Evolutionary conservation across 257 asterid species (phyloP), one percentile per base, ranked within the genome.

Genomic region (Cinchona pubescens): DNA sequence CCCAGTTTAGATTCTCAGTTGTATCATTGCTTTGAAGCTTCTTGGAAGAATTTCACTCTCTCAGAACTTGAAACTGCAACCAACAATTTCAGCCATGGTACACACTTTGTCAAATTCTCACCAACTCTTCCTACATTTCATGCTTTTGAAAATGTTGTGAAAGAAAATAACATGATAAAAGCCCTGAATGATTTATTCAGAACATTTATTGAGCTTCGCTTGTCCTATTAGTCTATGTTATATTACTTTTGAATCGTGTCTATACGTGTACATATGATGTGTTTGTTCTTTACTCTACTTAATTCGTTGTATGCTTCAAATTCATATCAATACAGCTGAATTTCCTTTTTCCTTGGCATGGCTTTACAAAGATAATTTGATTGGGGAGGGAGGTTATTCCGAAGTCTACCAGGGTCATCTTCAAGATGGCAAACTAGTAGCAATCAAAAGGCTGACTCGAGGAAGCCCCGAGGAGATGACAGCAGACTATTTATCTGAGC

Each of bases 371-470:
- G 99, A 71, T 8, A 88, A 92, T 76, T 80, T 92, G 89, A 90
- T 95, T 29, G 99, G 97, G 60, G 96, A 91, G 78, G 98, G 99
- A 59, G 99, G 99, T 53, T 95, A 92, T 82, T 95, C 99, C 14
- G 96, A 88, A 80, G 97, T 92, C 66, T 95, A 92, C 88, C 90
- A 88, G 86, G 99, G 99, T 29, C 90, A 85, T 66, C 79, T 92
- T 80, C 80, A 77, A 72, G 91, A 92, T 72, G 99, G 97, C 55
- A 92, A 88, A 75, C 81, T 90, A 56, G 88, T 92, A 62, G 99
- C 98, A 1, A 80, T 95, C 60, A 95, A 95, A 81, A 84, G 96
- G 87, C 78, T 95, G 85, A 92, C 86, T 58, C 79, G 93, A 76
- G 99, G 99, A 82, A 83, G 89, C 32, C 86, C 81, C 6, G 99